Conservation (phyloP, 371 early-diverging fungal genomes). For the Lichtheimia corymbifera region DNA sequence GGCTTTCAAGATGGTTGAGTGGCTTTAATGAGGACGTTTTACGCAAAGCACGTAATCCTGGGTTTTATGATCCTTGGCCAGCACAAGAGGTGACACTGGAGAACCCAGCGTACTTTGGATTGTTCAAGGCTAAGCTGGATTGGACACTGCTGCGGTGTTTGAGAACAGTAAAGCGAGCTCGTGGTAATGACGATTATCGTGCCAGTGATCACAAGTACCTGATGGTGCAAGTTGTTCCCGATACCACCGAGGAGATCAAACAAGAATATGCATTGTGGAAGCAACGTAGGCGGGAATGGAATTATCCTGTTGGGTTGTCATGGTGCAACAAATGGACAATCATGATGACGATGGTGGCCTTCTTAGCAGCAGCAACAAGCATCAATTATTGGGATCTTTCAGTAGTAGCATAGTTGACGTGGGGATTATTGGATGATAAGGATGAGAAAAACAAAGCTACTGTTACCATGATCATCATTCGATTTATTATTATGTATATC, state of each 20-base stretch:
- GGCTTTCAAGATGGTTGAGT: slow-evolving; percentile 4
- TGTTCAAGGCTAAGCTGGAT: slow-evolving; percentile 76
- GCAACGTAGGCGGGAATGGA: slow-evolving; percentile 16
- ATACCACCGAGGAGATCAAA: slow-evolving; percentile 12
- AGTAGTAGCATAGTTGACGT: too few relatives aligned
- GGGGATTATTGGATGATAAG: too few relatives aligned
- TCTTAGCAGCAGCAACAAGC: too few relatives aligned
- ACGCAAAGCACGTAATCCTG: slow-evolving; percentile 65
- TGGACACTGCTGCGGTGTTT: slow-evolving; percentile 72
- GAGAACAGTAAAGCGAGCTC: slow-evolving; percentile 47
- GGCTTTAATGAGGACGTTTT: slow-evolving; percentile 55
- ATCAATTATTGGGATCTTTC: too few relatives aligned
- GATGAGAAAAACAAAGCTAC: too few relatives aligned
- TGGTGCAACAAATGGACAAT: too few relatives aligned
- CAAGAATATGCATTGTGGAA: slow-evolving; percentile 8
- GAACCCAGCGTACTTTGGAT: slow-evolving; percentile 61
- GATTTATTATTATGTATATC: too few relatives aligned
- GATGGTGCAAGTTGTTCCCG: slow-evolving; percentile 58
- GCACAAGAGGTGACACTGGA: slow-evolving; percentile 64
- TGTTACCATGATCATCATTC: too few relatives aligned
- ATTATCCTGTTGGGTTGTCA: not conserved
- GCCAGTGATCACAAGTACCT: slow-evolving; percentile 79
- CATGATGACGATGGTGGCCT: too few relatives aligned
- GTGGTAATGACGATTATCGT: slow-evolving; percentile 67
- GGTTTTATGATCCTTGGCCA: slow-evolving; percentile 78